Conservation (phyloP, 2,329 filamentous ascomycete species). For the Cladosporium sp. region DNA sequence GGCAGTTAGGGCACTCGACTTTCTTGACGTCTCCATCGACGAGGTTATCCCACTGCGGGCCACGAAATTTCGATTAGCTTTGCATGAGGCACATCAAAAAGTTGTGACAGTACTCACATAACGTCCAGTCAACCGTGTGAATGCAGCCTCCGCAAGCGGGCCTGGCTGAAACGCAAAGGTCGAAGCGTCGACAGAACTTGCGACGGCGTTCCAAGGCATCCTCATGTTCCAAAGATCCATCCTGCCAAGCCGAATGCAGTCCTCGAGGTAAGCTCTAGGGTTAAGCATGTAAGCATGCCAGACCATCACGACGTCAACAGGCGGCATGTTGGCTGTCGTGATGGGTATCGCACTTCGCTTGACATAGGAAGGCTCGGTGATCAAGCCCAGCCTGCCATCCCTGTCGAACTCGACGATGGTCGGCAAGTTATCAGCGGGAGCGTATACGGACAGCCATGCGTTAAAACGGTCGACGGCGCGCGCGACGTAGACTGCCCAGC, state of each 20-base stretch:
- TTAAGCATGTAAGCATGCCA: constrained; percentile 77
- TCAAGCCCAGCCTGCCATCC: not conserved
- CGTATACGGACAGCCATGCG: constrained; percentile 52
- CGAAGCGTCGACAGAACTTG: constrained; percentile 51
- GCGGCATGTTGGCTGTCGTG: constrained; percentile 15
- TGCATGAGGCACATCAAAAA: no score
- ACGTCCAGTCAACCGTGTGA: constrained; percentile 42
- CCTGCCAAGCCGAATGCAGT: constrained; percentile 56
- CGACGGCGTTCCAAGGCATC: constrained; percentile 60
- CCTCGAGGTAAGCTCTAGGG: constrained; percentile 66
- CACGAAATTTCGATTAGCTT: not conserved
- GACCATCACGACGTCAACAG: constrained; percentile 66
- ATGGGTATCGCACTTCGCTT: not conserved
- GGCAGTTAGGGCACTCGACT: constrained; percentile 53
- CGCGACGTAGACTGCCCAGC: constrained; percentile 65
- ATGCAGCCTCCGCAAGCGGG: constrained; percentile 40
- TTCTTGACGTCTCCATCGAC: constrained; percentile 45
- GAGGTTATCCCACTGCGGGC: constrained; percentile 53
- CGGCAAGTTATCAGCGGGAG: constrained; percentile 35
- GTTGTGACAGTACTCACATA: not conserved
- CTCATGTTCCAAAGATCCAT: constrained; percentile 54
- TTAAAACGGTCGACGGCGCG: constrained; percentile 64
- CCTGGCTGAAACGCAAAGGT: constrained; percentile 51
- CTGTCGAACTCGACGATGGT: not conserved
- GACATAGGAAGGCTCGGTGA: not conserved